Base-by-base conservation (phyloP, 805 yeast species). In the Candida bentonensis region DNA sequence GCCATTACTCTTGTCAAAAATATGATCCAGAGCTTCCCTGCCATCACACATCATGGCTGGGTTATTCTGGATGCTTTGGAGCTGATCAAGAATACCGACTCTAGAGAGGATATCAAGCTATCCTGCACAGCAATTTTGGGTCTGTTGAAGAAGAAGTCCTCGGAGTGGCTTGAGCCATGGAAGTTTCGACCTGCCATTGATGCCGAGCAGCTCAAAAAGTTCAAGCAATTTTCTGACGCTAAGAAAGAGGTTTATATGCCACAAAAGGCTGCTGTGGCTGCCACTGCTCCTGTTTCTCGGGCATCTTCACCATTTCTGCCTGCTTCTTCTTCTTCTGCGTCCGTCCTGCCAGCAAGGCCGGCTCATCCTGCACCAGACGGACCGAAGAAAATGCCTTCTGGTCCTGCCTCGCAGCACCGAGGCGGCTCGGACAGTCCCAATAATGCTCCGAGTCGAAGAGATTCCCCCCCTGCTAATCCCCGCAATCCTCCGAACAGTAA, bases 1-100 rank as follows among this genome's bases (percentile, higher is more conserved):
- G 74, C 84, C 2, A 82, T 87, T 47, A 81, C 83, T 1, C 75
- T 85, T 52, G 64, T 87, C 65, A 83, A 80, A 56, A 78, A 78
- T 51, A 61, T 80, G 41, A 62, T 81, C 20, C 69, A 71, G 2
- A 69, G 73, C n/a, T 87, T 76, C 57, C 95, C 96, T 0, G 64
- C 69, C 9, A 72, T 83, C 13, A 78, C 76, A 43, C 77, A 72
- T 23, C 88, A 83, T 46, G 79, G 86, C 26, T 76, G 73, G 44
- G 46, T 55, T 4, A 55, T 87, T 1, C 59, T 70, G 5, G 63
- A 59, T 4, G 60, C 68, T 11, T 63, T 88, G 28, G 69, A 73
- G 23, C 51, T 54, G 1, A 73, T 82, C 17, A 55, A 73, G 3
- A 49, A 58, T 3, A 55, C 58, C 0, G 96, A 88, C 49, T 57